phyloP scores from a whole-genome alignment of 345 rosid species.

The Gossypium raimondii region DNA sequence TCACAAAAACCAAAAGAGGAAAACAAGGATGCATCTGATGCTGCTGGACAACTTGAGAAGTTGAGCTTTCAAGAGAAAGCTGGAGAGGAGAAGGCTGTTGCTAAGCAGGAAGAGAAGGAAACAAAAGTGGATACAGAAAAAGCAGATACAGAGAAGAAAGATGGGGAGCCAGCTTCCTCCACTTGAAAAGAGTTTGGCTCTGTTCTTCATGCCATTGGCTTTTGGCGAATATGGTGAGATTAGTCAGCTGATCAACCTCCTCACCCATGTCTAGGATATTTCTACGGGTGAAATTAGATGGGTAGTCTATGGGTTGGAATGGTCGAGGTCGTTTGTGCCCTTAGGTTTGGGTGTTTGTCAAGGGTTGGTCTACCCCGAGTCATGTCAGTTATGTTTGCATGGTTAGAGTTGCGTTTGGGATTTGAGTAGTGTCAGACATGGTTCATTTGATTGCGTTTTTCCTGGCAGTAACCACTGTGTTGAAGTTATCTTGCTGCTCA shows the following conservation, averaged over 20 bases:
- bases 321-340: slow-evolving; percentile 28
- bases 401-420: slow-evolving; percentile 26
- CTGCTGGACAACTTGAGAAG: slow-evolving; percentile 68
- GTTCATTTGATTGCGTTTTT: not conserved
- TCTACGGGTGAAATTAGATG: not conserved
- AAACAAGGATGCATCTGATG: slow-evolving; percentile 54
- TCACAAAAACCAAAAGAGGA: slow-evolving; percentile 56
- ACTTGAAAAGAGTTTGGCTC: slow-evolving; percentile 27
- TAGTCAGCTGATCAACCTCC: not conserved
- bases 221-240: not conserved
- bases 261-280: slow-evolving; percentile 16
- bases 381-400: slow-evolving; percentile 32
- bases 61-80: slow-evolving; percentile 60
- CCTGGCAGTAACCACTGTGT: not conserved
- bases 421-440: not conserved
- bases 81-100: slow-evolving; percentile 20
- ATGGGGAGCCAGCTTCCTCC: slow-evolving; percentile 40
- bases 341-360: slow-evolving; percentile 31
- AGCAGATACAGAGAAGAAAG: slow-evolving; percentile 45
- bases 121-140: slow-evolving; percentile 26
- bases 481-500: not conserved
- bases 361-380: slow-evolving; percentile 23
- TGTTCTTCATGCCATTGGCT: slow-evolving; percentile 13
- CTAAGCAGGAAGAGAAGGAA: slow-evolving; percentile 34
- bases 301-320: slow-evolving; percentile 18